A percentile compares a stretch with the other conserved stretches of the same genome.
Evolutionary conservation across 345 rosid genomes (phyloP).

Genomic region (Camelina laxa): DNA sequence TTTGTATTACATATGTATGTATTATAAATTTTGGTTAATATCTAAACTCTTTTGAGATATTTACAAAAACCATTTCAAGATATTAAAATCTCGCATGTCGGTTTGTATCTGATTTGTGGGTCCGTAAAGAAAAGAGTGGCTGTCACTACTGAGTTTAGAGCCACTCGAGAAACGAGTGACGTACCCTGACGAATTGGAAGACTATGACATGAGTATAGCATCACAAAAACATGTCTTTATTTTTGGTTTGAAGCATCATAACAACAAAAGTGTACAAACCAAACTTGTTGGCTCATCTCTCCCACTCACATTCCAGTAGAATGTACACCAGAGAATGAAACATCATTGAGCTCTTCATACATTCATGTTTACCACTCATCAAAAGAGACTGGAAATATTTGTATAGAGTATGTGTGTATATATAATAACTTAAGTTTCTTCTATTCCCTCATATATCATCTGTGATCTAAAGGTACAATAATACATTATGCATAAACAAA

Average conservation of each 20-base stretch:
- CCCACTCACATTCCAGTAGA: background rate
- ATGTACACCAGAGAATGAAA: background rate
- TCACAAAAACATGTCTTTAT: background rate
- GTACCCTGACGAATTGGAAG: background rate
- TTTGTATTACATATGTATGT: no score
- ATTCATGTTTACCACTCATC: background rate
- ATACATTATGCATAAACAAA: conserved; percentile 41
- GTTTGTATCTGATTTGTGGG: conserved; percentile 17
- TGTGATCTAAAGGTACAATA: conserved; percentile 37
- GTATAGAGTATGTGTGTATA: background rate
- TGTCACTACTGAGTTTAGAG: conserved; percentile 7
- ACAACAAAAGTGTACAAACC: background rate
- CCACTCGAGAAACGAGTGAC: conserved; percentile 26
- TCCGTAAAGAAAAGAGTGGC: conserved; percentile 31
- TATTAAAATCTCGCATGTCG: conserved; percentile 8
- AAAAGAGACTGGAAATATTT: background rate
- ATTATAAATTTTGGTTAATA: background rate
- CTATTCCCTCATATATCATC: conserved; percentile 33
- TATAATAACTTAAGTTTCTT: conserved; percentile 27
- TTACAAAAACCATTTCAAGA: background rate
- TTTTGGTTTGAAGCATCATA: background rate
- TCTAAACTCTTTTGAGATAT: background rate
- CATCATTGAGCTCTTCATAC: background rate
- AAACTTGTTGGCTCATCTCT: background rate
- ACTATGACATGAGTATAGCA: conserved; percentile 5